Base-by-base conservation (phyloP, 345 rosid species). In the Brassica juncea region DNA sequence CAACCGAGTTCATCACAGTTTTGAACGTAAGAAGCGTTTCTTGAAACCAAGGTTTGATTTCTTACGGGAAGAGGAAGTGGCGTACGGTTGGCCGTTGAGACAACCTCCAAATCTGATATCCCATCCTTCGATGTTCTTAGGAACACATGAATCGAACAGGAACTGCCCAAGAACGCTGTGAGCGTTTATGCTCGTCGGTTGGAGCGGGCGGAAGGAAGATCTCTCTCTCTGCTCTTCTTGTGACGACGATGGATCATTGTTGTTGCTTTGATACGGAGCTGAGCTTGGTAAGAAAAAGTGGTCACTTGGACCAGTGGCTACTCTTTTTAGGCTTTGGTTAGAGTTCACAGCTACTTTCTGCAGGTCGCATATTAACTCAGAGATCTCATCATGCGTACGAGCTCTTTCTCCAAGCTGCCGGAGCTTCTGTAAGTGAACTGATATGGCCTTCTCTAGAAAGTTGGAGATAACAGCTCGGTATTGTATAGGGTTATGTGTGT, bases 81-180 rank as follows among this genome's bases (percentile, higher is more conserved):
- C 89, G 58, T 85, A 84, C 1, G 92, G 96, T 75, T 89, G 94
- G 39, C 93, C 91, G 11, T 92, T 92, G 16, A 87, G 64, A 63
- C 89, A 86, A 55, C 96, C 88, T 0, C 86, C 82, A 49, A 95
- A 89, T 81, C 94, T 93, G 49, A 93, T 84, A 88, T 95, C 99
- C 99, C 99, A 93, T 0, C 98, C 99, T 84, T 95, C 99, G 7
- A 95, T 87, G 23, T 91, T 93, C 88, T 85, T 95, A 10, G 99
- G 99, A 55, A 95, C 88, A 31, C 97, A 91, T 1, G 86, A 89
- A 82, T 95, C 99, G 76, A 90, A 93, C 25, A 95, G 88, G 78
- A 90, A 77, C 55, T 93, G 85, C 4, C 99, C 99, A 10, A 95
- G 98, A 74, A 93, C 88, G 65, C 96, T 85, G 76, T 93, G 94